Base-by-base conservation (phyloP, 768 basidiomycete species). In the Phlegmacium glaucopus region DNA sequence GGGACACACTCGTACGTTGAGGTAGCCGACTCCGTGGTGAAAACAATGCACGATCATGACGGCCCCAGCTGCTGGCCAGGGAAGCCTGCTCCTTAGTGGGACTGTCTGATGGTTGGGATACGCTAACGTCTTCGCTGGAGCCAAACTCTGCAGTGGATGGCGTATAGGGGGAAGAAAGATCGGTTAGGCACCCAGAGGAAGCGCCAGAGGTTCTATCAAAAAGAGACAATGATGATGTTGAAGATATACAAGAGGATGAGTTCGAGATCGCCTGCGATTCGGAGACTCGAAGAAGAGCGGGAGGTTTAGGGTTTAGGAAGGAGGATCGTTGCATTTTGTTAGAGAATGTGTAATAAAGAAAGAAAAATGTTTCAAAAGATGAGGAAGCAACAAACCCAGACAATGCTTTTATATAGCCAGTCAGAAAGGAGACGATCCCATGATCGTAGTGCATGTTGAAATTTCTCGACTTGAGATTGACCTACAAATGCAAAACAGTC, bases 261-360 rank as follows among this genome's bases (percentile, higher is more conserved):
- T 50, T 51, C 47, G 56, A 52, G 55, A 55, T 50, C 46, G 49
- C 52, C 54, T 52, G 54, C 51, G 45, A 56, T 52, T 53, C 50
- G 50, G 51, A 49, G 38, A 48, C 39, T 17, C 48, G 51, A 36
- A 51, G 43, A 39, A 53, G 53, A 15, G 39, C 38, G 16, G 54
- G 57, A 25, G 54, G 52, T 32, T 44, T n/a, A 36, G 45, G 48
- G 32, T 12, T 18, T 17, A 57, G 36, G 30, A 43, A 47, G 10
- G 11, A 25, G 12, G 26, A 36, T 44, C 9, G 49, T 35, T 42
- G 38, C 32, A 13, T 39, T n/a, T 45, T 44, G 28, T 41, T 34
- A 28, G 17, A 22, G 49, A 11, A 18, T n/a, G 4, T 32, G 42
- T 37, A 26, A 13, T 27, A 43, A 28, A 39, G 35, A 47, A 29